Evolutionary conservation across 1,284 basidiomycete genomes (phyloP).

Genomic region (Ceratobasidium sp.): DNA sequence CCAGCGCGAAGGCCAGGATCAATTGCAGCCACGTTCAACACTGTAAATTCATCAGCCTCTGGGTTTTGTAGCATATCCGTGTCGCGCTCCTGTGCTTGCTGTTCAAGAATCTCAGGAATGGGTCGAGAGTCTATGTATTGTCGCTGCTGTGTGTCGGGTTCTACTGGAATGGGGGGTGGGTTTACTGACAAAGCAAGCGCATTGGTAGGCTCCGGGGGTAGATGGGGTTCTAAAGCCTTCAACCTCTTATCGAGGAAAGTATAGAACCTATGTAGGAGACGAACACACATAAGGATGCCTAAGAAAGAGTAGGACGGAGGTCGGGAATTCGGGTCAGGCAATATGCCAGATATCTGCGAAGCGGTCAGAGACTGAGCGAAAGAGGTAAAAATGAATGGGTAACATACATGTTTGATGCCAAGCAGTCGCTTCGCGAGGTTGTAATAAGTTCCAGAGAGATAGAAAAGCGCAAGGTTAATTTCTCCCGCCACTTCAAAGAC

Average conservation of each 20-base stretch:
- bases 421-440: constrained; percentile 77
- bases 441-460: constrained; percentile 82
- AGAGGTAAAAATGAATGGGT: not conserved
- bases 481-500: constrained; percentile 69
- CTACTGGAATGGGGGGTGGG: constrained; percentile 14
- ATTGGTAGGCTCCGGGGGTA: constrained; percentile 26
- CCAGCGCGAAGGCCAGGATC: constrained; percentile 60
- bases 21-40: constrained; percentile 45
- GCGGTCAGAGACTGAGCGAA: not conserved
- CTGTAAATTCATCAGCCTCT: constrained; percentile 17
- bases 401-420: constrained; percentile 75
- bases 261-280: constrained; percentile 71
- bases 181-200: constrained; percentile 24
- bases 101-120: constrained; percentile 20
- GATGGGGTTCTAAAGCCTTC: constrained; percentile 8
- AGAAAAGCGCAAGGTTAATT: constrained; percentile 83
- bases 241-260: constrained; percentile 34
- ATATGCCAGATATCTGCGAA: constrained; percentile 73
- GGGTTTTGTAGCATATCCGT: constrained; percentile 22
- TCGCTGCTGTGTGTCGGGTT: constrained; percentile 28
- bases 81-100: constrained; percentile 23
- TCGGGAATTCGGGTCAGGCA: constrained; percentile 73
- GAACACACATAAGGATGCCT: constrained; percentile 76
- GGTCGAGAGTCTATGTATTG: constrained; percentile 40
- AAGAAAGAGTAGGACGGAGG: constrained; percentile 87